Base-by-base conservation (phyloP, 2,329 filamentous ascomycete genomes). In the Gyromitra esculenta region DNA sequence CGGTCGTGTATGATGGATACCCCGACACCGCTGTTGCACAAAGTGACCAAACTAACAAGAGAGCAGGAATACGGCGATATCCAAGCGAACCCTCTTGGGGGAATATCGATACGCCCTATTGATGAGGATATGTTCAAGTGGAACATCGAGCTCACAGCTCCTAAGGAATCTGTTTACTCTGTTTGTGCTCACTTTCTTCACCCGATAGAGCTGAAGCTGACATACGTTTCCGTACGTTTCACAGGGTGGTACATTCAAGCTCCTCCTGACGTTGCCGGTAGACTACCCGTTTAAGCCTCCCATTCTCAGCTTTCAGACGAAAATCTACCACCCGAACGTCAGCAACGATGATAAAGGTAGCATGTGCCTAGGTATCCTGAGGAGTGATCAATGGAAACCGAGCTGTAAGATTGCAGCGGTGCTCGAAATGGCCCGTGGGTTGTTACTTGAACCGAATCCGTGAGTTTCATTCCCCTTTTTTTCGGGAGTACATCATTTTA, bases 251-350 rank as follows among this genome's bases (percentile, higher is more conserved):
- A 86, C 85, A 79, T 97, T 93, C 88, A 88, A 89, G 80, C 85
- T 97, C 77, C 85, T 90, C 78, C 86, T 97, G 80, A 87, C 84
- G 52, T 89, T 97, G 9, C 93, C 94, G 13, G 85, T 86, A 80
- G 91, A 93, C 82, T 97, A 97, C 86, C 94, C 94, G 45, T 97
- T 97, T 89, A 96, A 96, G 85, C 90, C 93, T 25, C 94, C 94
- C 15, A 86, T 88, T 76, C 87, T 97, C 80, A 89, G 88, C 82
- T 97, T 97, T 87, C 85, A 87, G 79, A 97, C 94, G 66, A 95
- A 94, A 85, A 92, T 97, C 86, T 97, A 97, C 88, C 94, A 97
- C 86, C 94, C 94, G 57, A 97, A 97, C 85, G 89, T 97, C 76
- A 93, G 91, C 82, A 96, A 97, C 87, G 94, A 97, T 84, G 88